These are phyloP conservation scores for Penicillium turbatum DNA, from an alignment of 495 filamentous ascomycete species.

Conservation along the genomic window DNA sequence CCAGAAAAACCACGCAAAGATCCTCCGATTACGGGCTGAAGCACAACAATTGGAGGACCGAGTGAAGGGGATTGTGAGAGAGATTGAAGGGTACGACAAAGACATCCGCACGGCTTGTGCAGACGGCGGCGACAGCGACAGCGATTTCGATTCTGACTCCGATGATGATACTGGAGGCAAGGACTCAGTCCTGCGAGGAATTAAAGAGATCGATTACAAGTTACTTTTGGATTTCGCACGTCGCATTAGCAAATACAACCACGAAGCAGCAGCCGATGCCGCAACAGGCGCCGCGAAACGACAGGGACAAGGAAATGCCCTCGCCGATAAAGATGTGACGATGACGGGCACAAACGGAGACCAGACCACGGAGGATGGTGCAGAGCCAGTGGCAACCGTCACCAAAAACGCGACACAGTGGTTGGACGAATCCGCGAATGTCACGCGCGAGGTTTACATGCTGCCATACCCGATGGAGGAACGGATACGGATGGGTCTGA, in stretches of 20 bases:
- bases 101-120: conserved; percentile 33
- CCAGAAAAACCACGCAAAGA: conserved; percentile 41
- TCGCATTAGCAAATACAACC: conserved; percentile 48
- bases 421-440: conserved; percentile 43
- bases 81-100: conserved; percentile 39
- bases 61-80: conserved; percentile 40
- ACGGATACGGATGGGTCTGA: conserved; percentile 45
- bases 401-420: conserved; percentile 44
- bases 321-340: conserved; percentile 24
- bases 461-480: conserved; percentile 47
- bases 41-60: conserved; percentile 37
- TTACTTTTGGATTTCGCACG: conserved; percentile 44
- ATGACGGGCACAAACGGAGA: conserved; percentile 32
- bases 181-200: conserved; percentile 1
- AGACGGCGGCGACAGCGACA: conserved; percentile 28
- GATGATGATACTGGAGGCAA: conserved; percentile 17
- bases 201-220: conserved; percentile 43
- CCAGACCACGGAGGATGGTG: conserved; percentile 15
- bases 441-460: conserved; percentile 44
- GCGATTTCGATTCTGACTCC: conserved; percentile 25
- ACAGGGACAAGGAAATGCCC: conserved; percentile 10
- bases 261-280: conserved; percentile 45
- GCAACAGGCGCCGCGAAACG: conserved; percentile 23
- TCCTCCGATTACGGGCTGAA: conserved; percentile 35
- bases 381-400: conserved; percentile 38